phyloP scores from a whole-genome alignment of 352 stramenopile species.

The Globisporangium parvum region DNA sequence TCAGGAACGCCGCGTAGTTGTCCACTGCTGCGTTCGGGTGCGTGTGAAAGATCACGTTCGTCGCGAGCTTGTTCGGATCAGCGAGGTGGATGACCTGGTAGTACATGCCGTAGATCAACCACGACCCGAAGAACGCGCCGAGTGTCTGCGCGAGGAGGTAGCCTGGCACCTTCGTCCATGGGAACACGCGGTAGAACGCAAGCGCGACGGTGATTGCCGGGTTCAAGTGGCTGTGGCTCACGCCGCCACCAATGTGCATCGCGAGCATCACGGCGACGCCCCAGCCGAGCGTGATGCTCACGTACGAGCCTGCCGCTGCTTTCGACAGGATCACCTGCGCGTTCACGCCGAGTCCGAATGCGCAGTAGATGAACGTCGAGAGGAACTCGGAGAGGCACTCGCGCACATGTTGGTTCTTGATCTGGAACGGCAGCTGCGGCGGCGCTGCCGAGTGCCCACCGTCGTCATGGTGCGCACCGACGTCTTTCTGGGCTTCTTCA shows the following conservation, averaged over 20 bases:
- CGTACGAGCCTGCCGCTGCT: constrained; percentile 11
- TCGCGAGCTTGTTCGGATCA: constrained; percentile 13
- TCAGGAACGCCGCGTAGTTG: constrained; percentile 22
- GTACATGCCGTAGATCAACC: constrained; percentile 25
- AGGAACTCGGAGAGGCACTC: constrained; percentile 39
- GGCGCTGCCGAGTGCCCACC: not conserved
- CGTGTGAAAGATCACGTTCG: constrained; percentile 22
- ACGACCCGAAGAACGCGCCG: constrained; percentile 18
- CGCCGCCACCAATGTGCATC: constrained; percentile 24
- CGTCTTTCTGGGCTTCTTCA: constrained; percentile 21
- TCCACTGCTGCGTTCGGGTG: constrained; percentile 18
- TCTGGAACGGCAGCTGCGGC: constrained; percentile 16
- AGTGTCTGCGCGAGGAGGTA: constrained; percentile 22
- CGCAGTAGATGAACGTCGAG: constrained; percentile 24
- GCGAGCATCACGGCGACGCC: constrained; percentile 34
- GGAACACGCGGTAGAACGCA: constrained; percentile 19
- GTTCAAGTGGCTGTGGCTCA: constrained; percentile 33
- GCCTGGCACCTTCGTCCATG: constrained; percentile 15
- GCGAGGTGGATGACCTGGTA: constrained; percentile 17
- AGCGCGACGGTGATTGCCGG: constrained; percentile 27
- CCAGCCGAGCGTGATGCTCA: constrained; percentile 26
- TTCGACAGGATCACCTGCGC: constrained; percentile 19
- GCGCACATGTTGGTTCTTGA: constrained; percentile 22
- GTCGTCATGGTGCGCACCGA: constrained; percentile 3
- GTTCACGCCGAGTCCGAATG: constrained; percentile 21